phyloP scores from a whole-genome alignment of 805 yeast genomes.

The Clavispora asparagi region DNA sequence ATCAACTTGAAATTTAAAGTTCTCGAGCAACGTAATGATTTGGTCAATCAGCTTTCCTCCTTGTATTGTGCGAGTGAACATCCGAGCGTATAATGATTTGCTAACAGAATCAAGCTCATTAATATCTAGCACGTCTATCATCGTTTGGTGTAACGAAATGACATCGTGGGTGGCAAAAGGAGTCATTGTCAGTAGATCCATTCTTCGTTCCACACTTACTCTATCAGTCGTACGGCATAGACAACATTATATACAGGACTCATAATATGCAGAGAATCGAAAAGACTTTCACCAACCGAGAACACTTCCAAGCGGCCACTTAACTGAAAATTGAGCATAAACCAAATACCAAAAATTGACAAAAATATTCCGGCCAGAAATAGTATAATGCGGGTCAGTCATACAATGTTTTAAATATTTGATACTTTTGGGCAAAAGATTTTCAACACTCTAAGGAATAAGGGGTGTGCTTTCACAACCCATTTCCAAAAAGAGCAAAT shows the following conservation, averaged over 20 bases:
- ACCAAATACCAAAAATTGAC: too few relatives aligned
- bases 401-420: too few relatives aligned
- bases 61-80: not conserved
- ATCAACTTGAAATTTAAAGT: slow-evolving; percentile 27
- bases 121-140: not conserved
- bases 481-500: too few relatives aligned
- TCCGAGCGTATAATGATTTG: not conserved
- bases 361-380: too few relatives aligned
- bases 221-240: not conserved
- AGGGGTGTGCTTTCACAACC: too few relatives aligned
- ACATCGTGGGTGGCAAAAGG: not conserved
- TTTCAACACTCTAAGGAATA: too few relatives aligned
- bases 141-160: not conserved
- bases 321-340: too few relatives aligned
- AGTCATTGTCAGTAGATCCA: not conserved
- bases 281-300: too few relatives aligned
- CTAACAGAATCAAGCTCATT: not conserved
- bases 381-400: too few relatives aligned
- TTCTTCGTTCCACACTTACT: not conserved
- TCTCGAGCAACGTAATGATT: slow-evolving; percentile 25
- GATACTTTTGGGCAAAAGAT: too few relatives aligned
- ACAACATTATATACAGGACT: not conserved
- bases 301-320: too few relatives aligned
- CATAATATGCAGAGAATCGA: too few relatives aligned
- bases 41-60: not conserved